Evolutionary conservation across 768 basidiomycete species (phyloP), one percentile per base, ranked within the genome.

Genomic region (Collybia mongolica): DNA sequence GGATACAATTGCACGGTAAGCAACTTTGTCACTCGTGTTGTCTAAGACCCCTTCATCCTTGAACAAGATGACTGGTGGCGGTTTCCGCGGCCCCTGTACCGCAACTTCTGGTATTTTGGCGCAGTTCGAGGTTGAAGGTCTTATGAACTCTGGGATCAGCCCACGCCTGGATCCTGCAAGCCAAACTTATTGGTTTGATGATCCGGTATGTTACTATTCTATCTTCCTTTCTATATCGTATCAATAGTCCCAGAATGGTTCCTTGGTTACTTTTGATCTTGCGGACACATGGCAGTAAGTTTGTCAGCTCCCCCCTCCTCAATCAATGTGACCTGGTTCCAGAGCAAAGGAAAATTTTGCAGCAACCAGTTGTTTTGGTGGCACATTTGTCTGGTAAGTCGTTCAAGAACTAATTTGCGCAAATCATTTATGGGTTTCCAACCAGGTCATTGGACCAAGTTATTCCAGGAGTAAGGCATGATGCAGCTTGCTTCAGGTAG

Each of bases 141-240:
- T 56, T 3, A 9, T 58, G 6, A 18, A 41, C 6, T 18, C 6
- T 8, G 57, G 57, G 2, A 42, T 39, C 20, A 35, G n/a, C n/a
- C 39, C 55, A 18, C 53, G 44, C 20, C 46, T 59, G 15, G 58
- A 59, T 26, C 41, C 12, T n/a, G 1, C 45, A 11, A 51, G 41
- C 9, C 18, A 56, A 41, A 59, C 58, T 5, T 56, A 56, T 41
- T 59, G 55, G 55, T 52, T 59, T 24, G 49, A 59, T 39, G 32
- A 54, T 2, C 35, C 24, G 28, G 57, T 51, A 24, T n/a, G 43
- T 38, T 8, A 8, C 7, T 8, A 26, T 17, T 41, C 7, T 5
- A 11, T n/a, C 18, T 48, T 6, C 17, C 17, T 18, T 28, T 5
- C 12, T 7, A 15, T 32, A 14, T 37, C 9, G 7, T 39, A 8